Percentiles rank a stretch among this genome's conserved stretches.
Evolutionary conservation across 2,329 filamentous ascomycete species (phyloP).

Genomic region (Chrysosporium queenslandicum): DNA sequence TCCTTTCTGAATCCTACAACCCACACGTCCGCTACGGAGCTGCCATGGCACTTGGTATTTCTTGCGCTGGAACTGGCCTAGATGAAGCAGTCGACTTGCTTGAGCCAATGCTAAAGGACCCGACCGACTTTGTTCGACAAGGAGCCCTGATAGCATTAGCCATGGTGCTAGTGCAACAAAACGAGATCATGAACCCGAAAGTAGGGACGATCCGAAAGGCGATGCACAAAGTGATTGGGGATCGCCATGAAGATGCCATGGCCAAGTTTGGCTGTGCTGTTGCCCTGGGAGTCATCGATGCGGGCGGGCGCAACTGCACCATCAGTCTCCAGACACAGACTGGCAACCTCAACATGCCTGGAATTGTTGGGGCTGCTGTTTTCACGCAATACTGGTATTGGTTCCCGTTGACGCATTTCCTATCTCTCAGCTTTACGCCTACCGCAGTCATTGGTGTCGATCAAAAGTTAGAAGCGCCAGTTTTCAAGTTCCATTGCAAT

Average conservation of each 20-base stretch:
- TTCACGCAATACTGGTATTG: slow-evolving; percentile 99
- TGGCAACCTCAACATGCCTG: slow-evolving; percentile 96
- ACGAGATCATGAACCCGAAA: slow-evolving; percentile 97
- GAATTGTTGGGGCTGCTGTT: slow-evolving; percentile 93
- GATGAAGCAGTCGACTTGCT: slow-evolving; percentile 94
- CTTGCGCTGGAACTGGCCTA: slow-evolving; percentile 88
- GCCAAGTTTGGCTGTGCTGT: slow-evolving; percentile 95
- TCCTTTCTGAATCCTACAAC: slow-evolving; percentile 97
- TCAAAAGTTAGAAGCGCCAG: slow-evolving; percentile 82
- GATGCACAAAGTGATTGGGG: slow-evolving; percentile 83
- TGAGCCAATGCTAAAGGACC: slow-evolving; percentile 99
- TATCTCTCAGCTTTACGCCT: slow-evolving; percentile 91
- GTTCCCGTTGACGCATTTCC: slow-evolving; percentile 97
- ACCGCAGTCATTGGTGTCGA: slow-evolving; percentile 93
- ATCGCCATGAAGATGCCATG: slow-evolving; percentile 98
- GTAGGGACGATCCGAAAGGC: slow-evolving; percentile 84
- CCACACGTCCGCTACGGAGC: slow-evolving; percentile 96
- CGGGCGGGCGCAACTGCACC: slow-evolving; percentile 94
- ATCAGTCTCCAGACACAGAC: slow-evolving; percentile 96
- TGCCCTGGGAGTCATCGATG: slow-evolving; percentile 93
- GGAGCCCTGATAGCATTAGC: slow-evolving; percentile 86
- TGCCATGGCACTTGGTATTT: slow-evolving; percentile 96
- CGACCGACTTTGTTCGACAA: slow-evolving; percentile 94
- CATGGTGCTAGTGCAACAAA: slow-evolving; percentile 99
- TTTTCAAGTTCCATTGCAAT: slow-evolving; percentile 92